Base-by-base conservation (phyloP, 495 filamentous ascomycete genomes). In the Ramalina peruviana region DNA sequence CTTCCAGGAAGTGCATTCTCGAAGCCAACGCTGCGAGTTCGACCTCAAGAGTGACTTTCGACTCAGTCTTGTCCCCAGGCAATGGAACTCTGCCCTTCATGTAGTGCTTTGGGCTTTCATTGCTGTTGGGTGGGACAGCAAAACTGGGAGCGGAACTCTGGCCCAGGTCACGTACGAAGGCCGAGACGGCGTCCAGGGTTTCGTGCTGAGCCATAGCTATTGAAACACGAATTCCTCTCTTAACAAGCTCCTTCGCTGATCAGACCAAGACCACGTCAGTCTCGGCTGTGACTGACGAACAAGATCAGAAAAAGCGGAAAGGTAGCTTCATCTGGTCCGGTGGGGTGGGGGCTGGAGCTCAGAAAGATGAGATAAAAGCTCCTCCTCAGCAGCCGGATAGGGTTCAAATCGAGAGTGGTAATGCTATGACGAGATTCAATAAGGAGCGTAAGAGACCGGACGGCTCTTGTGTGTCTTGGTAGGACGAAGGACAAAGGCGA, bases 1-100 rank as follows among this genome's bases (percentile, higher is more conserved):
- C 72, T 68, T 88, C 83, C 48, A 90, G 72, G 50, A 74, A 73
- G 55, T 83, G 78, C 46, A 90, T 70, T 41, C 85, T 69, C 50
- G 75, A 68, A 45, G 78, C 72, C 49, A 90, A 72, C 48, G 80
- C 76, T 48, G 78, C 74, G 44, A 90, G 73, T 60, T 87, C 85
- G 50, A 68, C 68, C 64, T 88, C 84, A 43, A 90, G 74, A 41
- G 72, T 71, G 52, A 69, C 66, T 67, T 90, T 90, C 43, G 79
- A 74, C 48, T 72, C 58, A 53, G 66, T 79, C 36, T 73, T 61
- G 33, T 70, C 69, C 51, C 85, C 85, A n/a, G 85, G 85, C 5
- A 88, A 64, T 47, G 67, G 70, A 53, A 81, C 60, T 49, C 67
- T 60, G 54, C 72, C 73, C 43, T 71, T 75, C 41, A 61, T 51